Evolutionary conservation across 202 grass and related monocot species (phyloP).

Genomic region (Saccharum hybrid): DNA sequence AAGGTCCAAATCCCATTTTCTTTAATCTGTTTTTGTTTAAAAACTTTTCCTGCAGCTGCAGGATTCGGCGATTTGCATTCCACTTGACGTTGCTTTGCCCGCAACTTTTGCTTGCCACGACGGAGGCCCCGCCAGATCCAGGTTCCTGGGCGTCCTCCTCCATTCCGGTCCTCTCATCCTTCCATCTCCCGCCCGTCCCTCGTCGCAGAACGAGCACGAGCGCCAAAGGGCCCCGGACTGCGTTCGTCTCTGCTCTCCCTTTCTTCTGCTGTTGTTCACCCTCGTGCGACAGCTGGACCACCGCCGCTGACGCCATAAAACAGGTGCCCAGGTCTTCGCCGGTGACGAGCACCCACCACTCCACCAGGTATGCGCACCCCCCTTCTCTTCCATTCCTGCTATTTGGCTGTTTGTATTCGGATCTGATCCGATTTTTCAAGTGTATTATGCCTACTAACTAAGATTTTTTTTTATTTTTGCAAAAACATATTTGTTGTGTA

Average conservation of each 20-base stretch:
- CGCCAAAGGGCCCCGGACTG: background rate
- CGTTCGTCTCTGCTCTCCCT: background rate
- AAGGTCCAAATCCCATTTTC: background rate
- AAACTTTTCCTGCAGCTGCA: background rate
- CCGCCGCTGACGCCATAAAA: background rate
- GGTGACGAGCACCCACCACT: background rate
- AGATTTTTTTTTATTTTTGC: too few relatives aligned
- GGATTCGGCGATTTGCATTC: conserved; percentile 2
- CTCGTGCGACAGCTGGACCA: background rate
- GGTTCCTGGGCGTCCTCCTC: background rate
- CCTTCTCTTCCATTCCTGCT: background rate
- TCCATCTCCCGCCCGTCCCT: background rate
- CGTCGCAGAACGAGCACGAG: background rate
- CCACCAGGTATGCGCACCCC: background rate
- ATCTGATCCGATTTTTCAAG: background rate
- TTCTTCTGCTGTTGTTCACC: too few relatives aligned
- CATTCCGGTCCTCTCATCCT: background rate
- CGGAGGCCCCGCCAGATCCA: background rate
- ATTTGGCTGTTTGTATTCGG: background rate
- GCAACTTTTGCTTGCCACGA: conserved; percentile 24
- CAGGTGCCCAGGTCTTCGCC: background rate
- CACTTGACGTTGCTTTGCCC: conserved; percentile 11
- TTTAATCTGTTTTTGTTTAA: background rate
- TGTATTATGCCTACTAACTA: too few relatives aligned
- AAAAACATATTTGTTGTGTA: too few relatives aligned